Evolutionary conservation across 768 basidiomycete species (phyloP), one percentile per base, ranked within the genome.

Genomic region (Gymnopilus junonius): DNA sequence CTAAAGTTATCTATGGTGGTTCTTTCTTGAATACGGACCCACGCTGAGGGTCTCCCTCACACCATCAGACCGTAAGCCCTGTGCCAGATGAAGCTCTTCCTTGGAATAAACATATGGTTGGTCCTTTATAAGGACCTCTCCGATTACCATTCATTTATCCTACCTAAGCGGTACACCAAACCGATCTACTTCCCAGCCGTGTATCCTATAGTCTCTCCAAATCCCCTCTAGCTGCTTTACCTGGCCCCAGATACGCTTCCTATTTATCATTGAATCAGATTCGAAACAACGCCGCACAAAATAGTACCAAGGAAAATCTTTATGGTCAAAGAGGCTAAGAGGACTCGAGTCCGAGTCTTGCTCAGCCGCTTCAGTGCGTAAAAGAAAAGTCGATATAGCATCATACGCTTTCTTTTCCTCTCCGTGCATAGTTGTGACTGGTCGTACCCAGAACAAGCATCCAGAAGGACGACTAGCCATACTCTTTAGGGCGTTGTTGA

Each of bases 201-300:
- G 8, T 8, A 23, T 23, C 32, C 54, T 32, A 21, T 55, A 39
- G n/a, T 55, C 34, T n/a, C n/a, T n/a, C n/a, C n/a, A n/a, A n/a
- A n/a, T n/a, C n/a, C n/a, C n/a, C n/a, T n/a, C n/a, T n/a, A 55
- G 23, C 34, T 55, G 54, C 17, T 55, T 39, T 12, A 55, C 54
- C 17, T 55, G 54, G 14, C 54, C 34, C 54, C 54, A 55, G 8
- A 55, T 20, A 23, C 54, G 34, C 23, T 39, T 35, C 34, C 54
- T 55, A 20, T 55, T 55, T 34, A 5, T 55, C 54, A 55, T 55
- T 8, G 35, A 55, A 40, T 21, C 17, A 11, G 54, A 37, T n/a
- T 37, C n/a, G 21, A 32, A 55, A 20, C 54, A 55, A 25, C 29
- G 21, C 6, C 54, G 54, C 15, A 55, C 39, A 27, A 55, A 55